Evolutionary conservation across 2,329 filamentous ascomycete genomes (phyloP).

Genomic region (Fusarium foetens): DNA sequence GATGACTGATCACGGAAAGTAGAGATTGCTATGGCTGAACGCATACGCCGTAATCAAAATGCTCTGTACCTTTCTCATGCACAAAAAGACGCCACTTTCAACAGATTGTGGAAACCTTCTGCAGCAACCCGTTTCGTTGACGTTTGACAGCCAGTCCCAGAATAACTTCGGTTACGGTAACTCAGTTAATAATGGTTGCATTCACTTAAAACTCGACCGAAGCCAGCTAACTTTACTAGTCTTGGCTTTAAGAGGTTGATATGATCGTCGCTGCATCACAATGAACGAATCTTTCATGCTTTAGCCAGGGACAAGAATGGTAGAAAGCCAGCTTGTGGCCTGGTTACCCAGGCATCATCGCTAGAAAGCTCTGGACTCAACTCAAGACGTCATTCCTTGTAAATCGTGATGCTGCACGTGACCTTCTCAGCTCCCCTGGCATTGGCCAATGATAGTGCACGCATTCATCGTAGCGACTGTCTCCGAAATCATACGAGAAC

Average conservation of each 20-base stretch:
- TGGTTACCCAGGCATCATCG: constrained; percentile 2
- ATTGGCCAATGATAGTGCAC: constrained; percentile 46
- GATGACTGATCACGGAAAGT: constrained; percentile 22
- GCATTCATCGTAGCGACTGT: constrained; percentile 29
- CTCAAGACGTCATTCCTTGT: constrained; percentile 31
- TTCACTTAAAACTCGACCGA: constrained; percentile 3
- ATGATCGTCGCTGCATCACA: constrained; percentile 26
- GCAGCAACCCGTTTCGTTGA: constrained; percentile 28
- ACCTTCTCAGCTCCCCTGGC: constrained; percentile 8
- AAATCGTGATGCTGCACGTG: constrained; percentile 33
- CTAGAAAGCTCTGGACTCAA: neutral
- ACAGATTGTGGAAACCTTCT: constrained; percentile 24
- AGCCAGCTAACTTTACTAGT: constrained; percentile 14
- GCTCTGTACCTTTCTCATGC: constrained; percentile 1
- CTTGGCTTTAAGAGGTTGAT: constrained; percentile 20
- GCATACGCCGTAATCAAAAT: constrained; percentile 5
- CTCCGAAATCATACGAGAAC: constrained; percentile 49
- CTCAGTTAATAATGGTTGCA: constrained; percentile 19
- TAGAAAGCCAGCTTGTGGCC: neutral
- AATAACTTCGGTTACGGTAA: constrained; percentile 23
- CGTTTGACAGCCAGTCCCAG: constrained; percentile 28
- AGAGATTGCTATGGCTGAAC: constrained; percentile 11
- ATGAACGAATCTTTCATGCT: constrained; percentile 22
- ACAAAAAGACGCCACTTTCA: constrained; percentile 26
- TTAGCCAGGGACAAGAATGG: constrained; percentile 23